Percentiles rank a stretch among this genome's conserved stretches.
Conservation (phyloP, 1,139 yeast genomes). For the Geotrichum candidum region DNA sequence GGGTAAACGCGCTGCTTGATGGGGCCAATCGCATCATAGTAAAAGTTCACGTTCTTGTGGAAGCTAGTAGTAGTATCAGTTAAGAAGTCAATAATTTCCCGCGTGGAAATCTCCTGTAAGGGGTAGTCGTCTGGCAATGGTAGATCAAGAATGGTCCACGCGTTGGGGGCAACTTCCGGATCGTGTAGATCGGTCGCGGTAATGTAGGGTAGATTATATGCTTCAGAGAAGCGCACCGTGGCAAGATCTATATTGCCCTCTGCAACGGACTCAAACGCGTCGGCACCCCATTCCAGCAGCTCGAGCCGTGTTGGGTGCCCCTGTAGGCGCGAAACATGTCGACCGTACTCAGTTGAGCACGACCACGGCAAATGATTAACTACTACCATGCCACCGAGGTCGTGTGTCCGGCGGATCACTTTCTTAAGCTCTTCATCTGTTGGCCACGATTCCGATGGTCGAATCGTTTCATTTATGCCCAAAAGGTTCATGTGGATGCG, state of each 20-base stretch:
- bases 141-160: slow-evolving; percentile 24
- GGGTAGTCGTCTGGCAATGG: background rate
- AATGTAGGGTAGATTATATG: slow-evolving; percentile 21
- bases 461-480: slow-evolving; percentile 26
- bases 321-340: slow-evolving; percentile 21
- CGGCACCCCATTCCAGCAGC: slow-evolving; percentile 26
- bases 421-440: slow-evolving; percentile 22
- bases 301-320: slow-evolving; percentile 25
- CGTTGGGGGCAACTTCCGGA: slow-evolving; percentile 21
- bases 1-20: slow-evolving; percentile 19
- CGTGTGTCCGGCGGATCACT: slow-evolving; percentile 22
- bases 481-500: slow-evolving; percentile 29
- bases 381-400: slow-evolving; percentile 25
- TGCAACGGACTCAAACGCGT: slow-evolving; percentile 25
- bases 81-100: background rate
- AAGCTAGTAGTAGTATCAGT: background rate
- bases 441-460: slow-evolving; percentile 23
- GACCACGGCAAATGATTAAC: slow-evolving; percentile 29
- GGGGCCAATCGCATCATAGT: slow-evolving; percentile 24
- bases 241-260: slow-evolving; percentile 25
- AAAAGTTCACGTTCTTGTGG: slow-evolving; percentile 16
- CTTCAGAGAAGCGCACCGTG: slow-evolving; percentile 21
- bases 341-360: slow-evolving; percentile 20
- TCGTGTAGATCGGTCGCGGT: slow-evolving; percentile 26
- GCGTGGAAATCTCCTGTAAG: background rate